Percentiles rank a stretch among this genome's conserved stretches.
These are phyloP conservation scores for Leucaena leucocephala DNA, from an alignment of 306 rosid species.

Conservation along the genomic window DNA sequence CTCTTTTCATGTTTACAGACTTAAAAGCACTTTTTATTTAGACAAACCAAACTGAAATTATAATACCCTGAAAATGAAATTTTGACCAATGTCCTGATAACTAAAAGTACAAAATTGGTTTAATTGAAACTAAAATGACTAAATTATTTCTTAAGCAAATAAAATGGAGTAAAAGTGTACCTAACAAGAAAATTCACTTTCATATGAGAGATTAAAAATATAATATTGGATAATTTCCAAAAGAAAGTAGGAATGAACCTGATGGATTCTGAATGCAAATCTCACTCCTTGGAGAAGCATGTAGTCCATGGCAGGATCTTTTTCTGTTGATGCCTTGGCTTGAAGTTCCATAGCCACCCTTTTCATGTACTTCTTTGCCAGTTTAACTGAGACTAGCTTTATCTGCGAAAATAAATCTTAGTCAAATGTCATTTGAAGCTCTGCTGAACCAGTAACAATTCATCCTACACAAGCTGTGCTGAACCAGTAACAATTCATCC, in stretches of 20 bases:
- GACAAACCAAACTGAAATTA: neutral
- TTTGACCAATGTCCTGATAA: neutral
- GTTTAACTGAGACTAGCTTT: constrained; percentile 85
- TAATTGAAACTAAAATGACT: neutral
- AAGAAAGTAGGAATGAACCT: constrained; percentile 52
- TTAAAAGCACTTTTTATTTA: neutral
- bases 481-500: too few relatives aligned
- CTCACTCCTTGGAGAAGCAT: constrained; percentile 99
- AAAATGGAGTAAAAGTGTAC: neutral
- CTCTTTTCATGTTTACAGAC: too few relatives aligned
- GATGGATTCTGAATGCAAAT: constrained; percentile 98
- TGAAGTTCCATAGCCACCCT: constrained; percentile 97
- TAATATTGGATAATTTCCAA: constrained; percentile 6
- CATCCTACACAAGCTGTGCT: neutral
- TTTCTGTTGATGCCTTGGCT: constrained; percentile 75
- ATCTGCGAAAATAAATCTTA: constrained; percentile 53
- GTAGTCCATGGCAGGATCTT: constrained; percentile 98
- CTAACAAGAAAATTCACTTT: constrained; percentile 1
- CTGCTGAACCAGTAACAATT: too few relatives aligned
- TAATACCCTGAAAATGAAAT: neutral
- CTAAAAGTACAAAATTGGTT: neutral
- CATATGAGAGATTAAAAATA: neutral
- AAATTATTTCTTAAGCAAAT: neutral
- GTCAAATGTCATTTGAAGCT: constrained; percentile 33
- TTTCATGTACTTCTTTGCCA: constrained; percentile 91